These are phyloP conservation scores for Aspergillus melleus DNA, from an alignment of 2,329 filamentous ascomycete genomes.

Conservation along the genomic window DNA sequence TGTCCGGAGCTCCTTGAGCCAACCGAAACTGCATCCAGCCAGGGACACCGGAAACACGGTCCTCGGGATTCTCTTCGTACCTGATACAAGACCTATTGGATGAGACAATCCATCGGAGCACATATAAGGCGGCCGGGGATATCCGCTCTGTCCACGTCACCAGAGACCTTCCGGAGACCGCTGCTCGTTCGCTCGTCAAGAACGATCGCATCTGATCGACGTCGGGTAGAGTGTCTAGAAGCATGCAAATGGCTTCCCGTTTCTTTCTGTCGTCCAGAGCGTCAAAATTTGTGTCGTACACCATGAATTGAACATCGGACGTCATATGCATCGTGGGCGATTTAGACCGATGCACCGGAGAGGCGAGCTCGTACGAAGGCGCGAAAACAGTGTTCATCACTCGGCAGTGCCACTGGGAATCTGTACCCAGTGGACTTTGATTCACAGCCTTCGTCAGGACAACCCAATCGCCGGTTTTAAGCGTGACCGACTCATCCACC, in stretches of 20 bases:
- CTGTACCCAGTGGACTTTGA: background rate
- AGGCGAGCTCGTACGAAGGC: slow-evolving; percentile 44
- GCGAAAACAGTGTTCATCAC: slow-evolving; percentile 48
- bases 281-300: slow-evolving; percentile 45
- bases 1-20: slow-evolving; percentile 83
- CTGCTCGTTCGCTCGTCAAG: slow-evolving; percentile 32
- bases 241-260: slow-evolving; percentile 27
- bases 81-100: slow-evolving; percentile 87
- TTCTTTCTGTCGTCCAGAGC: slow-evolving; percentile 31
- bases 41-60: slow-evolving; percentile 63
- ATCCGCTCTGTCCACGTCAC: slow-evolving; percentile 60
- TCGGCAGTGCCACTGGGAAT: slow-evolving; percentile 45
- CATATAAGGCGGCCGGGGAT: slow-evolving; percentile 62
- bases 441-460: slow-evolving; percentile 25
- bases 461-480: slow-evolving; percentile 57
- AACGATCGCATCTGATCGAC: slow-evolving; percentile 47
- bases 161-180: slow-evolving; percentile 34
- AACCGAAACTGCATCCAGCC: slow-evolving; percentile 81
- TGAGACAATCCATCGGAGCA: slow-evolving; percentile 84
- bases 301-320: slow-evolving; percentile 17
- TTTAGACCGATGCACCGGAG: slow-evolving; percentile 18
- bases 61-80: slow-evolving; percentile 56
- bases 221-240: slow-evolving; percentile 43
- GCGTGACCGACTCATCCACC: slow-evolving; percentile 20
- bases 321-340: background rate